Percentiles rank a stretch among this genome's conserved stretches.
These are phyloP conservation scores for Mollisiaceae sp. DNA, from an alignment of 2,329 filamentous ascomycete genomes.

Conservation along the genomic window DNA sequence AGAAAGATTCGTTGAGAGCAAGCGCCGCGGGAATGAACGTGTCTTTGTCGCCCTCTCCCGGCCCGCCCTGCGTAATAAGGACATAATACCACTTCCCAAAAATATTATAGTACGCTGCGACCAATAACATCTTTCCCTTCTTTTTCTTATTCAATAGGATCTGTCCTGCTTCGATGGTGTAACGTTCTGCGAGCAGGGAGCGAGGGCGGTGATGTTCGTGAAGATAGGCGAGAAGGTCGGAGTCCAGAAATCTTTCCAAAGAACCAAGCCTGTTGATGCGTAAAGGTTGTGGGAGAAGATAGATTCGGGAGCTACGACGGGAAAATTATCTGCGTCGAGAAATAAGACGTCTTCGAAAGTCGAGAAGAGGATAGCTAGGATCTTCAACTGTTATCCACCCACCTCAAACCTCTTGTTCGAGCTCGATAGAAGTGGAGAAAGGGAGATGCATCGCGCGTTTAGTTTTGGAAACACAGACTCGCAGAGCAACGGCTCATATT, in stretches of 20 bases:
- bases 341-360: conserved; percentile 55
- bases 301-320: conserved; percentile 47
- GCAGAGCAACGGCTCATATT: conserved; percentile 48
- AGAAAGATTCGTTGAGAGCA: conserved; percentile 47
- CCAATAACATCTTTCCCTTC: conserved; percentile 49
- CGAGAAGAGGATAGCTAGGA: conserved; percentile 54
- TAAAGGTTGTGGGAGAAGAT: conserved; percentile 51
- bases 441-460: conserved; percentile 47
- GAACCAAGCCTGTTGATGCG: conserved; percentile 47
- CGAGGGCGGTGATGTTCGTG: conserved; percentile 43
- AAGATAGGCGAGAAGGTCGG: conserved; percentile 46
- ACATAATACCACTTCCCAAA: conserved; percentile 43
- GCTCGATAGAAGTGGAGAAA: conserved; percentile 47
- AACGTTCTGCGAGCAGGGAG: conserved; percentile 20
- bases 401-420: conserved; percentile 43
- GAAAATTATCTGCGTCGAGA: conserved; percentile 54
- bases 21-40: conserved; percentile 53
- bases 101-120: conserved; percentile 55
- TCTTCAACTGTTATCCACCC: conserved; percentile 53
- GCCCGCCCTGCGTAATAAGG: conserved; percentile 47
- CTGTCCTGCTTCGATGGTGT: conserved; percentile 51
- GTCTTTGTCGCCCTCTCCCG: conserved; percentile 57
- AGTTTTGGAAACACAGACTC: conserved; percentile 45
- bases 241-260: conserved; percentile 55
- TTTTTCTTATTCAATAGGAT: conserved; percentile 50